phyloP scores from a whole-genome alignment of 768 basidiomycete species.

The Tylopilus plumbeoviolaceoides region DNA sequence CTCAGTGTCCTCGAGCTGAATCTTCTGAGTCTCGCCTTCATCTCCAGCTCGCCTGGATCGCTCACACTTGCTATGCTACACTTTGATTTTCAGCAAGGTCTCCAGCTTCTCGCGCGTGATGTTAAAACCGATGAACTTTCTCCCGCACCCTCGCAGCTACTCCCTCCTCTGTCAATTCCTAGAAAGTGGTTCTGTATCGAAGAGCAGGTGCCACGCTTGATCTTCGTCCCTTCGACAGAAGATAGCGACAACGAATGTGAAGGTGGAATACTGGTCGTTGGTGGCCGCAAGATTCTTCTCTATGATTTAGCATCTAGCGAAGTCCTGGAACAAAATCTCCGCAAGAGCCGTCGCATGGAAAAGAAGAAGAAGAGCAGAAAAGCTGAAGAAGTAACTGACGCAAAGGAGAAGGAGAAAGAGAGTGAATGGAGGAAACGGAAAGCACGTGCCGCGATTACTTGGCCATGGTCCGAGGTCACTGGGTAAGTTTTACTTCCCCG shows the following conservation, averaged over 20 bases:
- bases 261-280: conserved; percentile 72
- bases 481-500: conserved; percentile 44
- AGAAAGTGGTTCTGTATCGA: conserved; percentile 39
- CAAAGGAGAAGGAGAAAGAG: conserved; percentile 55
- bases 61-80: conserved; percentile 64
- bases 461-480: conserved; percentile 74
- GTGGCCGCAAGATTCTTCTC: conserved; percentile 60
- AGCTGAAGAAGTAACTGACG: conserved; percentile 39
- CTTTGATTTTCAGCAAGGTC: conserved; percentile 53
- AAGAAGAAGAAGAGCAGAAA: conserved; percentile 47
- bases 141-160: conserved; percentile 41
- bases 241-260: conserved; percentile 33
- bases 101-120: conserved; percentile 64
- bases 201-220: conserved; percentile 38
- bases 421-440: conserved; percentile 52
- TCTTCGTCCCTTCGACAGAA: conserved; percentile 30
- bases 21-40: conserved; percentile 62
- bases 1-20: conserved; percentile 62
- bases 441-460: conserved; percentile 52
- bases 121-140: conserved; percentile 47
- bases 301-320: conserved; percentile 53
- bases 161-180: conserved; percentile 53
- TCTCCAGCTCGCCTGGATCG: conserved; percentile 39
- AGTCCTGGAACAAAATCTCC: conserved; percentile 48
- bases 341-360: conserved; percentile 52